A percentile compares a stretch with the other conserved stretches of the same genome.
phyloP scores from a whole-genome alignment of 1,284 basidiomycete genomes.

The Tausonia pullulans region DNA sequence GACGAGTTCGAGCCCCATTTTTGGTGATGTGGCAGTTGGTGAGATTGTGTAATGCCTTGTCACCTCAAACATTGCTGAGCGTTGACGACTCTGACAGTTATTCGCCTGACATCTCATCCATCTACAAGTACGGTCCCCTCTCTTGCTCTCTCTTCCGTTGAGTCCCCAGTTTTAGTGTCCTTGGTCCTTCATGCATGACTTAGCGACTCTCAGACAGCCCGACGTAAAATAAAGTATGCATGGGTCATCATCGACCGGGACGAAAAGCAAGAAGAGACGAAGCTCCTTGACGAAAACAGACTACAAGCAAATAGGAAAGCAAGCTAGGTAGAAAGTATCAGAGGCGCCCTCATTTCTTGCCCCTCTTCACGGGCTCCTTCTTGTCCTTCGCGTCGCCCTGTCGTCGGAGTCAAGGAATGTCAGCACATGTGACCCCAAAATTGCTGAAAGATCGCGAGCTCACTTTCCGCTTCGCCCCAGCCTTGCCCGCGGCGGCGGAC shows the following conservation, averaged over 20 bases:
- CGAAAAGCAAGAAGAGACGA: not conserved
- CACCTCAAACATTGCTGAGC: too few relatives aligned
- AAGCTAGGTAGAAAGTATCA: not conserved
- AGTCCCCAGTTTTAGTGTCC: too few relatives aligned
- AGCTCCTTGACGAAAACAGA: too few relatives aligned
- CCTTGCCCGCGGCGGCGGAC: slow-evolving; percentile 24
- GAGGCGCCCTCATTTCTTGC: not conserved
- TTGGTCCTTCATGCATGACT: not conserved
- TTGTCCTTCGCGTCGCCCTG: slow-evolving; percentile 19
- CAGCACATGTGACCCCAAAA: not conserved
- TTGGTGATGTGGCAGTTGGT: too few relatives aligned
- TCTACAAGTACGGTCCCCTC: too few relatives aligned
- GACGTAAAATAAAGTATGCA: not conserved
- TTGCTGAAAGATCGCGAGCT: not conserved
- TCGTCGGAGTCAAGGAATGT: not conserved
- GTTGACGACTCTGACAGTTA: too few relatives aligned
- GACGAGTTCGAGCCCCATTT: too few relatives aligned
- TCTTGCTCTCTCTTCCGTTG: too few relatives aligned
- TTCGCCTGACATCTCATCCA: too few relatives aligned
- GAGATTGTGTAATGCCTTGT: too few relatives aligned
- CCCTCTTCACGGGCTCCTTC: slow-evolving; percentile 38
- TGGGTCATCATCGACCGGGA: not conserved
- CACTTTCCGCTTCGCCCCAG: slow-evolving; percentile 30
- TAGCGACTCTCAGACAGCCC: not conserved
- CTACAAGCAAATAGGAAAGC: not conserved